These are phyloP conservation scores for Cucurbita moschata DNA, from an alignment of 306 rosid species.

Conservation along the genomic window DNA sequence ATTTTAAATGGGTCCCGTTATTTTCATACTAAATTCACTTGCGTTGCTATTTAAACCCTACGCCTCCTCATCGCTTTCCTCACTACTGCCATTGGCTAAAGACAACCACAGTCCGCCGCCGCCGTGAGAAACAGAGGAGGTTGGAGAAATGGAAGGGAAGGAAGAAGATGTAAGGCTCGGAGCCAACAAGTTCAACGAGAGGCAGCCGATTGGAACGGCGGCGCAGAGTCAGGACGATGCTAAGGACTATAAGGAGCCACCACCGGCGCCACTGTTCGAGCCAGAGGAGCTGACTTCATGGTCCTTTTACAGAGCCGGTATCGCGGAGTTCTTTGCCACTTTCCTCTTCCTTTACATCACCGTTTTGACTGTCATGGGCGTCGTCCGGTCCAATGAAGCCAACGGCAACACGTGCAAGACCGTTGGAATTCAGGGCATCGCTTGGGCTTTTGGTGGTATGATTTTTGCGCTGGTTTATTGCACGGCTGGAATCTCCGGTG, in stretches of 20 bases:
- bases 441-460: conserved; percentile 95
- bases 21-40: background rate
- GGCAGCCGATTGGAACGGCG: conserved; percentile 57
- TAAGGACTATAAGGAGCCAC: conserved; percentile 66
- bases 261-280: conserved; percentile 58
- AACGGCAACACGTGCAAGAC: conserved; percentile 21
- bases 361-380: conserved; percentile 44
- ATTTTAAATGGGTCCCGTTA: background rate
- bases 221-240: conserved; percentile 57
- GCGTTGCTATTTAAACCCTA: background rate
- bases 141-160: conserved; percentile 47
- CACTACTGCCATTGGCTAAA: background rate
- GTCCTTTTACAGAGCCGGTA: conserved; percentile 49
- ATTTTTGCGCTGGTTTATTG: conserved; percentile 89
- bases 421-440: conserved; percentile 56
- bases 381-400: background rate
- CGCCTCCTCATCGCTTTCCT: background rate
- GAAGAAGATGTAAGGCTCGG: conserved; percentile 74
- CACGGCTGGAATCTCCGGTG: conserved; percentile 94
- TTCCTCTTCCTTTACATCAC: conserved; percentile 42
- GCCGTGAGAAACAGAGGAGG: background rate
- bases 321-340: conserved; percentile 48
- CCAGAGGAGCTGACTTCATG: conserved; percentile 70
- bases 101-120: background rate
- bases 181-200: conserved; percentile 82